Evolutionary conservation across 768 basidiomycete species (phyloP), one percentile per base, ranked within the genome.

Genomic region (Trametes cingulata): DNA sequence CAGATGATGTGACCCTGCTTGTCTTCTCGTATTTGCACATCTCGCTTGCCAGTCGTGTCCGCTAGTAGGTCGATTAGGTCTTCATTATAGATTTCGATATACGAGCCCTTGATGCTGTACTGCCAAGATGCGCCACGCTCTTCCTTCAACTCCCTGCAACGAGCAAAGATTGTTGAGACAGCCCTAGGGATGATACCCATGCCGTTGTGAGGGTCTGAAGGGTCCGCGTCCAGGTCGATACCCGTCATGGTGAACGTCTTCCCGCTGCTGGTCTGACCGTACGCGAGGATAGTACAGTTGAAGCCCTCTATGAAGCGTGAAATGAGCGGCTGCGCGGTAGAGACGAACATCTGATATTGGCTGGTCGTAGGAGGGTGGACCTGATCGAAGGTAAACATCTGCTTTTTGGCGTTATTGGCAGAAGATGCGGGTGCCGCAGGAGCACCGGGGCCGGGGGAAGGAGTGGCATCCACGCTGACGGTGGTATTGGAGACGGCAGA

Each of bases 161-260:
- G 79, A 13, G 85, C 75, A 72, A 98, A 99, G 66, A 98, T 93
- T 45, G 85, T 86, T 2, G 89, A 87, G 19, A 99, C 90, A 6
- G 97, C 92, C 65, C 97, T 82, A 48, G 97, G 97, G 65, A 98
- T 93, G 70, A 99, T 94, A 42, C 97, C 97, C 84, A 95, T 93
- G 69, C 85, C 84, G 71, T 90, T 92, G 69, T 81, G 81, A 55
- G 89, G 82, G 72, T 91, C 90, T n/a, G 82, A 82, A 62, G 88
- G 90, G 78, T 94, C 90, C 39, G 86, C 84, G 63, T 95, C 93
- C 41, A 96, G 82, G 76, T 96, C 94, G 52, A 93, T 79, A 51
- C 96, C 96, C 29, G 96, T 95, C 97, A 98, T 98, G 42, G 96
- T 94, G 74, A 93, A 95, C 0, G 93, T 95, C 77, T 99, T 99